Percentiles rank a stretch among this genome's conserved stretches.
phyloP scores from a whole-genome alignment of 2,329 filamentous ascomycete genomes.

The Gaeumannomyces sp. region DNA sequence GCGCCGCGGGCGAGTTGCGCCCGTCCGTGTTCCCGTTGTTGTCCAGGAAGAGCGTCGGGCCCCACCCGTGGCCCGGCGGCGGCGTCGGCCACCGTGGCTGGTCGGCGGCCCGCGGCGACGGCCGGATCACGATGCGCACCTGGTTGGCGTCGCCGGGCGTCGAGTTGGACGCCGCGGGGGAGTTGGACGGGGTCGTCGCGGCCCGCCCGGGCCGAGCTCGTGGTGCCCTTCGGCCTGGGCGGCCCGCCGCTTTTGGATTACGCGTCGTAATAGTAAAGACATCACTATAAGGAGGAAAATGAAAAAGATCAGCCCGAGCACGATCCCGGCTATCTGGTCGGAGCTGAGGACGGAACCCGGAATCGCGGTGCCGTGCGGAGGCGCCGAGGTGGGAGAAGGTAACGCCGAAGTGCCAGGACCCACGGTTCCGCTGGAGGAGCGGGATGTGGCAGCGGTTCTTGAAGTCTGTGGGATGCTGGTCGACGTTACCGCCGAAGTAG shows the following conservation, averaged over 20 bases:
- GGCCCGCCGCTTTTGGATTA: slow-evolving; percentile 38
- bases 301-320: slow-evolving; percentile 19
- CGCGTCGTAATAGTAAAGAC: slow-evolving; percentile 19
- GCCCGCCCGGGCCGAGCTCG: slow-evolving; percentile 13
- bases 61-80: slow-evolving; percentile 19
- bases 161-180: slow-evolving; percentile 8
- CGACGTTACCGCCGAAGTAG: neutral
- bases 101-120: slow-evolving; percentile 15
- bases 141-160: slow-evolving; percentile 19
- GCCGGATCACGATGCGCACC: slow-evolving; percentile 27
- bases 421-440: neutral
- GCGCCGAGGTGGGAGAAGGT: neutral
- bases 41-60: slow-evolving; percentile 12
- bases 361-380: neutral
- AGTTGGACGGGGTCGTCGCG: slow-evolving; percentile 8
- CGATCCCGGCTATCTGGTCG: slow-evolving; percentile 24
- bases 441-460: neutral
- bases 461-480: neutral
- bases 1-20: slow-evolving; percentile 9
- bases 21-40: slow-evolving; percentile 8
- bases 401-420: neutral
- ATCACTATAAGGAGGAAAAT: slow-evolving; percentile 20
- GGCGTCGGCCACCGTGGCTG: slow-evolving; percentile 22
- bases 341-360: slow-evolving; percentile 15
- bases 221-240: slow-evolving; percentile 43